Evolutionary conservation across 2,329 filamentous ascomycete species (phyloP).

Genomic region (Chaetothyriales sp.): DNA sequence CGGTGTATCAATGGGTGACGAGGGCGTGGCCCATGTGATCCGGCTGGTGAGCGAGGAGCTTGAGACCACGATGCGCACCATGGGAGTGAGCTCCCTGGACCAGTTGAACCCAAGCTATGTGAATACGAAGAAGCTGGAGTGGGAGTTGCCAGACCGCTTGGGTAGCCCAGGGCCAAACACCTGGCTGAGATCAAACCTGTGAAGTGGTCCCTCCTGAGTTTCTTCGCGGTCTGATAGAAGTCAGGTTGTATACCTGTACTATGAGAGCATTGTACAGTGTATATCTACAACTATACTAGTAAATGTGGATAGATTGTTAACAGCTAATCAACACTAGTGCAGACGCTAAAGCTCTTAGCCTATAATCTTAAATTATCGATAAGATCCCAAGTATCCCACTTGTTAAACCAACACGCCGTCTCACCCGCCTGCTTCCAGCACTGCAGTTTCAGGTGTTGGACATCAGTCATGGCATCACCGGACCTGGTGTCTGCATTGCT

Average conservation of each 20-base stretch:
- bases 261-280: no score
- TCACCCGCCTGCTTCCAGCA: no score
- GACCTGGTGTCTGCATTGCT: slow-evolving; percentile 36
- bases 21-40: slow-evolving; percentile 38
- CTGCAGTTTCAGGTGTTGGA: not conserved
- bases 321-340: no score
- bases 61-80: slow-evolving; percentile 50
- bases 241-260: no score
- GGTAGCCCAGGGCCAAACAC: not conserved
- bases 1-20: slow-evolving; percentile 36
- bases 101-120: slow-evolving; percentile 47
- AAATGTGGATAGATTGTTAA: no score
- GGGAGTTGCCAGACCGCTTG: not conserved
- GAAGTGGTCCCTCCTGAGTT: not conserved
- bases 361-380: no score
- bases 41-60: slow-evolving; percentile 43
- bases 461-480: slow-evolving; percentile 32
- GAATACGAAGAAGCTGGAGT: slow-evolving; percentile 28
- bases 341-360: no score
- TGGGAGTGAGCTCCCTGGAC: slow-evolving; percentile 46
- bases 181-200: not conserved
- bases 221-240: no score
- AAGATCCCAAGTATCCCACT: no score
- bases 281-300: no score
- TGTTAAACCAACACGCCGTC: no score